Conservation (phyloP, 805 yeast genomes). For the Zygotorulaspora chibaensis region DNA sequence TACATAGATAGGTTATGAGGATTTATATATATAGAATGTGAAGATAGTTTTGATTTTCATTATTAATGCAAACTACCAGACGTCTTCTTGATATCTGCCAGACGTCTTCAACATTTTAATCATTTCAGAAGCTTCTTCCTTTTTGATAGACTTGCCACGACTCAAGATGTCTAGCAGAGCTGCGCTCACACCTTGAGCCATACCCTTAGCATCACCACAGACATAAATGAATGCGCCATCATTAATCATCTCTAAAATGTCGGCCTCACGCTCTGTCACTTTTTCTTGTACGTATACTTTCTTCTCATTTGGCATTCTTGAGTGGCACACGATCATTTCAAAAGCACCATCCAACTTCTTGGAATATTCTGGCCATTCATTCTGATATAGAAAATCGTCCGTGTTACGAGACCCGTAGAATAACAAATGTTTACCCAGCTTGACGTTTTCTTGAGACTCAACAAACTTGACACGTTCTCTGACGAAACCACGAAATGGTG, state of each 20-base stretch:
- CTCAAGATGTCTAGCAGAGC: conserved; percentile 62
- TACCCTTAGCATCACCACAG: conserved; percentile 93
- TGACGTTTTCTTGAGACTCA: conserved; percentile 38
- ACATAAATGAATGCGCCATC: conserved; percentile 88
- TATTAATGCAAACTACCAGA: conserved; percentile 56
- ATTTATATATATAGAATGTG: too few relatives aligned
- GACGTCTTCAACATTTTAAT: conserved; percentile 74
- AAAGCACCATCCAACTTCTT: conserved; percentile 55
- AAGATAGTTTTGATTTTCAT: too few relatives aligned
- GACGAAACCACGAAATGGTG: conserved; percentile 94
- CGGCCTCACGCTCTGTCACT: conserved; percentile 47
- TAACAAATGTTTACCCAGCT: conserved; percentile 67
- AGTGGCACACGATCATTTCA: conserved; percentile 77
- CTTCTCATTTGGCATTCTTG: conserved; percentile 59
- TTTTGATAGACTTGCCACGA: conserved; percentile 56
- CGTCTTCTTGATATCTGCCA: conserved; percentile 94
- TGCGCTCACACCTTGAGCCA: conserved; percentile 90
- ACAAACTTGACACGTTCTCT: conserved; percentile 72
- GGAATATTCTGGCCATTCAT: conserved; percentile 82
- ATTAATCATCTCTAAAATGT: conserved; percentile 43
- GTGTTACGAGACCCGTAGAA: conserved; percentile 85
- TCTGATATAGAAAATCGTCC: conserved; percentile 83
- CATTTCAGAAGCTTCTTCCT: conserved; percentile 68
- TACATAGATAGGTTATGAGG: too few relatives aligned
- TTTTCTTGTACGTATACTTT: conserved; percentile 83